Conservation (phyloP, 805 yeast species). For the Candida chilensis region DNA sequence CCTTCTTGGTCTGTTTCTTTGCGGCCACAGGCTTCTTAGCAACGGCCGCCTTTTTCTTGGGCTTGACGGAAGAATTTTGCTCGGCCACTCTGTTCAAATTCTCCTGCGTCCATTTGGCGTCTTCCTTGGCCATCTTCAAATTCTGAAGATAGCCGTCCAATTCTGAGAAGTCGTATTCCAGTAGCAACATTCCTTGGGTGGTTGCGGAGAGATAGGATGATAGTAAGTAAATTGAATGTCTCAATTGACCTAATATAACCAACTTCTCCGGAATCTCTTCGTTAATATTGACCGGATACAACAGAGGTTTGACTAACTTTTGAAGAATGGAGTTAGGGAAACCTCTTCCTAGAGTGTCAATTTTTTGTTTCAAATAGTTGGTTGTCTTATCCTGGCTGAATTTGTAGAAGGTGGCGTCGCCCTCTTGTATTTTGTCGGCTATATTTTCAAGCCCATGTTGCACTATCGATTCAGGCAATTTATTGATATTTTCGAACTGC, state of each 20-base stretch:
- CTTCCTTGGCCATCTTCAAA: constrained; percentile 10
- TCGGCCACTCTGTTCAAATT: constrained; percentile 13
- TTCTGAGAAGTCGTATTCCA: constrained; percentile 6
- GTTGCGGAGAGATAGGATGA: constrained; percentile 28
- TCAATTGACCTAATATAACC: constrained; percentile 21
- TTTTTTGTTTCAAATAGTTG: constrained; percentile 25
- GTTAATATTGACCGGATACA: constrained; percentile 14
- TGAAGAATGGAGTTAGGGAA: constrained; percentile 27
- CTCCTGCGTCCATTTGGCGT: constrained; percentile 13
- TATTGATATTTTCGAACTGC: background rate
- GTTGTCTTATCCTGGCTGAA: constrained; percentile 28
- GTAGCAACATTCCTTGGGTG: background rate
- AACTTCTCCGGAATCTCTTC: constrained; percentile 22
- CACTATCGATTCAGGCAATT: background rate
- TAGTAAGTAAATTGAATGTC: constrained; percentile 36
- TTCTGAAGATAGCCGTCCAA: constrained; percentile 9
- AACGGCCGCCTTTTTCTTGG: constrained; percentile 9
- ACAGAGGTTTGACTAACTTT: constrained; percentile 10
- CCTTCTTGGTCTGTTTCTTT: constrained; percentile 25
- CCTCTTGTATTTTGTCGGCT: constrained; percentile 22
- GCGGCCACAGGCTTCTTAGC: constrained; percentile 12
- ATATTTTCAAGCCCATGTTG: constrained; percentile 5
- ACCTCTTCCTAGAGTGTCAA: constrained; percentile 16
- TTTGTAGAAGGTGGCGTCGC: constrained; percentile 25
- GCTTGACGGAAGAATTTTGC: constrained; percentile 4